A percentile compares a stretch with the other conserved stretches of the same genome.
Evolutionary conservation across 768 basidiomycete genomes (phyloP).

Genomic region (Fomitopsis pulvina): DNA sequence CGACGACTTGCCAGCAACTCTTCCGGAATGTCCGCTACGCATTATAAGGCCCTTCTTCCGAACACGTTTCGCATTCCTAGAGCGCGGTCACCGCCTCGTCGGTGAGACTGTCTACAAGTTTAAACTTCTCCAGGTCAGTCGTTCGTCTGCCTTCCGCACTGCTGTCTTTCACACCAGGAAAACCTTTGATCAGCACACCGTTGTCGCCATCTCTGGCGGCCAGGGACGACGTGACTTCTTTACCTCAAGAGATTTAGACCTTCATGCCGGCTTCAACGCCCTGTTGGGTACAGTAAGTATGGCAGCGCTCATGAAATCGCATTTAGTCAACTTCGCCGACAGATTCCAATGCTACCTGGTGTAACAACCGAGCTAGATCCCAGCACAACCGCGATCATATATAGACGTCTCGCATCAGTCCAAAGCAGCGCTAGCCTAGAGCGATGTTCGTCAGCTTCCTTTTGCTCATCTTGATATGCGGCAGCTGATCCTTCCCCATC

Average conservation of each 20-base stretch:
- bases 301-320: neutral
- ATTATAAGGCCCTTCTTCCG: slow-evolving; percentile 65
- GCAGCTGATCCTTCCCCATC: neutral
- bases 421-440: slow-evolving; percentile 58
- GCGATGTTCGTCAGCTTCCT: slow-evolving; percentile 41
- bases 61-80: slow-evolving; percentile 64
- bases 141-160: neutral
- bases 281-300: slow-evolving; percentile 68
- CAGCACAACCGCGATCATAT: slow-evolving; percentile 55
- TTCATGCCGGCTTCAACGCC: slow-evolving; percentile 75
- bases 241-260: slow-evolving; percentile 60
- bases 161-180: neutral
- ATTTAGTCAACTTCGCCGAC: slow-evolving; percentile 17
- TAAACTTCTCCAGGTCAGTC: slow-evolving; percentile 56
- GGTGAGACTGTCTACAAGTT: slow-evolving; percentile 66
- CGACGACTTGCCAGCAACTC: slow-evolving; percentile 42
- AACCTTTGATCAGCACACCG: slow-evolving; percentile 47
- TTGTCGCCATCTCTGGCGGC: slow-evolving; percentile 74
- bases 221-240: slow-evolving; percentile 64
- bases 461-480: neutral
- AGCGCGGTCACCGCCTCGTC: slow-evolving; percentile 62
- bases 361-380: slow-evolving; percentile 67
- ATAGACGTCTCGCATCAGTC: slow-evolving; percentile 60
- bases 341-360: slow-evolving; percentile 75
- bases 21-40: slow-evolving; percentile 54